Evolutionary conservation across 371 early-diverging fungal genomes (phyloP), one percentile per base, ranked within the genome.

Genomic region (Mortierella polycephala): DNA sequence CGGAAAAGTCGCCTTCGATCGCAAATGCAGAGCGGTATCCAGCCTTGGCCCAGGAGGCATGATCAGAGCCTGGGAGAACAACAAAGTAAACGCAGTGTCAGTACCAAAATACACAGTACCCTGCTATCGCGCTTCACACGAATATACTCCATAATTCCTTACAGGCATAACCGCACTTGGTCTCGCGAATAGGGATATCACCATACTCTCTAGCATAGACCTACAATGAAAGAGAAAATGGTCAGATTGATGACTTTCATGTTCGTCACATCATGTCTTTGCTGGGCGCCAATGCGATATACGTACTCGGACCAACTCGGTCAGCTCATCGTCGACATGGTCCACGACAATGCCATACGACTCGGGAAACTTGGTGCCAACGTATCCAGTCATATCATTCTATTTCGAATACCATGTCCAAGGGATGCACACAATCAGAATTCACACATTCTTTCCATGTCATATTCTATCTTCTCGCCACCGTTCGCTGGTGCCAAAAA

Each of bases 41-140:
- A 30, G 88, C 88, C 73, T 93, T 90, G 67, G 86, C 87, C 96
- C 96, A 98, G 18, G 95, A 92, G 16, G 96, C 96, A 74, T 98
- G 97, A 83, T 98, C 97, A 67, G 91, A 86, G 82, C 81, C 63
- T 67, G 52, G 18, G 39, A 46, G 14, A 6, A 46, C 40, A 20
- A 46, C 16, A 44, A 52, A 57, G 13, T 16, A 21, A 46, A 46
- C 16, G 47, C n/a, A 12, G 12, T 47, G 47, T 47, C n/a, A 47
- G 47, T 11, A n/a, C 12, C 5, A 47, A 47, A 47, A n/a, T 47
- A 11, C 47, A 47, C 1, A n/a, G 47, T 1, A 30, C 4, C 30
- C 30, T 30, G 4, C 1, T 4, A 30, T 30, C 30, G 30, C 30
- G 30, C 4, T 37, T 23, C 53, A 67, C 47, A 21, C 41, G 30